Evolutionary conservation across 345 rosid genomes (phyloP), one percentile per base, ranked within the genome.

Genomic region (Hibiscus syriacus): DNA sequence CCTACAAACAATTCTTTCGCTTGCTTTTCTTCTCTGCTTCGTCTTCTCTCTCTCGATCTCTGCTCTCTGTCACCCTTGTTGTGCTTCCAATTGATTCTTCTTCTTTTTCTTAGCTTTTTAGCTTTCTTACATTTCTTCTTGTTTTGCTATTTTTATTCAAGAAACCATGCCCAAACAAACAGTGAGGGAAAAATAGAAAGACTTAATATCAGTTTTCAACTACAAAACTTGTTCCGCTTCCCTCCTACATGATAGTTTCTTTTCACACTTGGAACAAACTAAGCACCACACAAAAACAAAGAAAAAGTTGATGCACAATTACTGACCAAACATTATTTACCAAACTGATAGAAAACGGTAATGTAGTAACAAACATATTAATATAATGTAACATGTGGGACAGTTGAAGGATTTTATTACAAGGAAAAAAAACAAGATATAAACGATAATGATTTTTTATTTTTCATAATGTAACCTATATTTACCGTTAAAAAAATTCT

Each of bases 1-100:
- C 86, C 82, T 76, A 77, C 78, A 76, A 82, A 78, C 55, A 73
- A 81, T 79, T 19, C 69, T 39, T 55, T 66, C 55, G 43, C 55
- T 11, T 19, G 11, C 20, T 20, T 50, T 4, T 20, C 17, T 52
- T 55, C 20, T 36, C 5, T 67, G 19, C 66, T 45, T 54, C n/a
- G n/a, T n/a, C n/a, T n/a, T n/a, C n/a, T n/a, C n/a, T n/a, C n/a
- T n/a, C n/a, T n/a, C n/a, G n/a, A n/a, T n/a, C n/a, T n/a, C n/a
- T n/a, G n/a, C n/a, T 12, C 38, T 73, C 72, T 48, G 52, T 72
- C 64, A 38, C 13, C 12, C 13, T 38, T 38, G 41, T n/a, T n/a
- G n/a, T n/a, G n/a, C n/a, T n/a, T n/a, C n/a, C n/a, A n/a, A n/a
- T n/a, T n/a, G n/a, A n/a, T n/a, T n/a, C n/a, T n/a, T n/a, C n/a